phyloP scores from a whole-genome alignment of 352 stramenopile species.

The Phytophthora foliorum region DNA sequence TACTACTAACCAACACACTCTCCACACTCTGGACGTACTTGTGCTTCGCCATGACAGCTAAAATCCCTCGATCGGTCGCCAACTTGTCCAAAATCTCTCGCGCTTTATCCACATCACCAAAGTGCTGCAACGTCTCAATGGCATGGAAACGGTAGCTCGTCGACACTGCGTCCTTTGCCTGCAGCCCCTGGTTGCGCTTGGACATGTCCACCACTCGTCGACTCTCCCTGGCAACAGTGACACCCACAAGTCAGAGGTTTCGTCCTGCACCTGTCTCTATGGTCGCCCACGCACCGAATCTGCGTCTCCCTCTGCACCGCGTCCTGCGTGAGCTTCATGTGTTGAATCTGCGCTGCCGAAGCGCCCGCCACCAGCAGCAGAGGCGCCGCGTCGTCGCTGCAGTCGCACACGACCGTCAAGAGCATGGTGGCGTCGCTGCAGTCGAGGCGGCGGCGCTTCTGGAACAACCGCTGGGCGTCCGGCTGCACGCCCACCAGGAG shows the following conservation, averaged over 20 bases:
- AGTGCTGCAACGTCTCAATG: constrained; percentile 74
- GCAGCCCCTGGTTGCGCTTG: constrained; percentile 53
- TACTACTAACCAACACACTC: not conserved
- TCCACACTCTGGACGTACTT: constrained; percentile 48
- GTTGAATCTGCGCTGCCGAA: constrained; percentile 52
- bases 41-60: constrained; percentile 92
- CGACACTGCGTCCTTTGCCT: constrained; percentile 47
- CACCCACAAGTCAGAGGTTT: not conserved
- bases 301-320: constrained; percentile 46
- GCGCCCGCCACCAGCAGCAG: constrained; percentile 63
- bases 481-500: constrained; percentile 30
- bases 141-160: constrained; percentile 76
- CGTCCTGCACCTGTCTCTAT: too few species aligned
- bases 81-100: constrained; percentile 85
- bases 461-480: constrained; percentile 70
- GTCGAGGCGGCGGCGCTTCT: constrained; percentile 61
- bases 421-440: constrained; percentile 24
- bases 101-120: constrained; percentile 63
- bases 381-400: constrained; percentile 19
- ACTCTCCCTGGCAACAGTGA: constrained; percentile 44
- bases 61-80: constrained; percentile 89
- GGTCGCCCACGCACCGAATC: constrained; percentile 48
- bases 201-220: constrained; percentile 69
- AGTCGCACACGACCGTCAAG: constrained; percentile 42
- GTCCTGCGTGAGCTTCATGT: constrained; percentile 59